Percentiles rank a stretch among this genome's conserved stretches.
These are phyloP conservation scores for Trichocomaceae sp. DNA, from an alignment of 2,329 filamentous ascomycete species.

Conservation along the genomic window DNA sequence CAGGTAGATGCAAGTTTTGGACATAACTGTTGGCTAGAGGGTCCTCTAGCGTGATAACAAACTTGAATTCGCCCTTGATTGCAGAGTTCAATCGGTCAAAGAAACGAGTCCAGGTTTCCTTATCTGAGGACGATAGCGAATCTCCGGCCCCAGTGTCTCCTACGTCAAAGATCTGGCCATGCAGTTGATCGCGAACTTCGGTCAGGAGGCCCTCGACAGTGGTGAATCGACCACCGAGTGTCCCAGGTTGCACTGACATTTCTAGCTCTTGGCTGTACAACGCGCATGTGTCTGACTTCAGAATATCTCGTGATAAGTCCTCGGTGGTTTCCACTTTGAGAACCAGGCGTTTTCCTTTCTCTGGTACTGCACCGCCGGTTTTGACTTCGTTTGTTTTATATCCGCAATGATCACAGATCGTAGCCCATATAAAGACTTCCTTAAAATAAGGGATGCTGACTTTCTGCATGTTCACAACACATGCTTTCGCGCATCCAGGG, in stretches of 20 bases:
- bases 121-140: constrained; percentile 61
- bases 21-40: constrained; percentile 90
- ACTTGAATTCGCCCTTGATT: constrained; percentile 71
- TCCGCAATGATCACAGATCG: constrained; percentile 82
- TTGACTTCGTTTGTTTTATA: constrained; percentile 97
- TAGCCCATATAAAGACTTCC: constrained; percentile 93
- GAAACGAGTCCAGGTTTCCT: constrained; percentile 70
- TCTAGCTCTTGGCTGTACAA: constrained; percentile 81
- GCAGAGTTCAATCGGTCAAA: constrained; percentile 70
- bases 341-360: constrained; percentile 75
- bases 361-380: constrained; percentile 87
- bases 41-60: constrained; percentile 77
- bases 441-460: constrained; percentile 98
- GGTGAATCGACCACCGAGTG: constrained; percentile 90
- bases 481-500: constrained; percentile 79
- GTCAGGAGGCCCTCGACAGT: constrained; percentile 91
- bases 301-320: constrained; percentile 84
- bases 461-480: constrained; percentile 96
- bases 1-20: constrained; percentile 72
- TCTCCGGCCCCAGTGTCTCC: constrained; percentile 65
- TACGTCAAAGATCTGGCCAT: constrained; percentile 76
- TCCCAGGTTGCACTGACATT: constrained; percentile 84
- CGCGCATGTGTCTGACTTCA: constrained; percentile 90
- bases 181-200: constrained; percentile 84
- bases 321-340: constrained; percentile 61